Conservation (phyloP, 176 grass and related monocot genomes). For the Carex parvula region DNA sequence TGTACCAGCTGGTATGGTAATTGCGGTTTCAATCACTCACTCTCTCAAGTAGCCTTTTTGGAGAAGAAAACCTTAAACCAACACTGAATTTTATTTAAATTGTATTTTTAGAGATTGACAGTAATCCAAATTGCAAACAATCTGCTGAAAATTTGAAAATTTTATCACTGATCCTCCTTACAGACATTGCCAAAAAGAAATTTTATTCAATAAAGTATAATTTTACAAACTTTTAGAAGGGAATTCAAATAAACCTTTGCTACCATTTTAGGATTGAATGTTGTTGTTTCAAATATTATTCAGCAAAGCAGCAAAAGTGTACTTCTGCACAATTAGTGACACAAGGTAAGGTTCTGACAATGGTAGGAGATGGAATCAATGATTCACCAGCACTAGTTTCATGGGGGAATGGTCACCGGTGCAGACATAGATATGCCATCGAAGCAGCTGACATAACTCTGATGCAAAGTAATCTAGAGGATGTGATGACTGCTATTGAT, state of each 20-base stretch:
- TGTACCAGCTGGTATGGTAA: too few species aligned
- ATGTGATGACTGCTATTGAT: slow-evolving; percentile 83
- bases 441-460: slow-evolving; percentile 87
- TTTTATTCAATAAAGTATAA: not conserved
- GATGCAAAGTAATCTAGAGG: slow-evolving; percentile 90
- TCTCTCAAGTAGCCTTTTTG: not conserved
- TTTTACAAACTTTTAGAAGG: not conserved
- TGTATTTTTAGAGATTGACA: not conserved
- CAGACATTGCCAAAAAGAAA: not conserved
- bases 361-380: slow-evolving; percentile 84
- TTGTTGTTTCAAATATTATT: too few species aligned
- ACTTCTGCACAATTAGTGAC: slow-evolving; percentile 7
- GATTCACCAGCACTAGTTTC: slow-evolving; percentile 42
- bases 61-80: not conserved
- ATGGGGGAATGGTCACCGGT: not conserved
- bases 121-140: not conserved
- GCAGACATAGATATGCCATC: slow-evolving; percentile 79
- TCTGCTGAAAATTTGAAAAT: not conserved
- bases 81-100: not conserved
- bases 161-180: not conserved
- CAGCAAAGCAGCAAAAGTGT: too few species aligned
- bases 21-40: too few species aligned
- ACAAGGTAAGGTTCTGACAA: slow-evolving; percentile 55
- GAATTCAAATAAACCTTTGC: not conserved
- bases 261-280: not conserved